Base-by-base conservation (phyloP, 371 early-diverging fungal species). In the Rhizomucor pusillus region DNA sequence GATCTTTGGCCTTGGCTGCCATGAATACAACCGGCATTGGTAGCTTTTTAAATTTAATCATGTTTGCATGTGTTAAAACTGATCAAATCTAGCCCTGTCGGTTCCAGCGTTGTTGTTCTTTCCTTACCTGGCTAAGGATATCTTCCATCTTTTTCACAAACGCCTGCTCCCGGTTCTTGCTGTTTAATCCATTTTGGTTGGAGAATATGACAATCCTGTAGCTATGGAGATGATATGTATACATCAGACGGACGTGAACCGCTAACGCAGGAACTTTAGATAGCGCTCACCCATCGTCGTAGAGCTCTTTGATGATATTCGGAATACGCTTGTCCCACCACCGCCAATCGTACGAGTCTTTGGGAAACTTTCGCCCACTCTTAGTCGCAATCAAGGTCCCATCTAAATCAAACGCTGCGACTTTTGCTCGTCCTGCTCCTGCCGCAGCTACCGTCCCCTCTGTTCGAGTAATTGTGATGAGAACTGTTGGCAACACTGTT, bases 291-390 rank as follows among this genome's bases (percentile, higher is more conserved):
- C 90, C 92, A 25, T 79, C 67, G 4, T 79, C 59, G 50, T 83
- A 66, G 14, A 90, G 64, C 36, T 74, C 36, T 5, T 71, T 60
- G 13, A 94, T 52, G 35, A 71, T 70, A 16, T 63, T 59, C 0
- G 87, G 87, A 2, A 90, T 77, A 7, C 54, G 47, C 0, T 77
- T 47, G 43, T 77, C 59, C 77, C 82, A 80, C 77, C 90, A 93
- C 25, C 66, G 65, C 94, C 94, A 95, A 68, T 94, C 96, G 47
- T 83, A 60, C 2, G 77, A 75, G 48, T 85, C 68, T 60, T 86
- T 90, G 14, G 93, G 69, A 66, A 74, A 79, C 11, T 71, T 76
- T 52, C 80, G 71, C 13, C 73, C 81, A 19, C 90, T 88, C 29
- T 85, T 83, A 7, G 84, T 79, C 13, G 50, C 56, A 39, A 91